Conservation (phyloP, 1,139 yeast genomes). For the Debaryomycetaceae sp. region DNA sequence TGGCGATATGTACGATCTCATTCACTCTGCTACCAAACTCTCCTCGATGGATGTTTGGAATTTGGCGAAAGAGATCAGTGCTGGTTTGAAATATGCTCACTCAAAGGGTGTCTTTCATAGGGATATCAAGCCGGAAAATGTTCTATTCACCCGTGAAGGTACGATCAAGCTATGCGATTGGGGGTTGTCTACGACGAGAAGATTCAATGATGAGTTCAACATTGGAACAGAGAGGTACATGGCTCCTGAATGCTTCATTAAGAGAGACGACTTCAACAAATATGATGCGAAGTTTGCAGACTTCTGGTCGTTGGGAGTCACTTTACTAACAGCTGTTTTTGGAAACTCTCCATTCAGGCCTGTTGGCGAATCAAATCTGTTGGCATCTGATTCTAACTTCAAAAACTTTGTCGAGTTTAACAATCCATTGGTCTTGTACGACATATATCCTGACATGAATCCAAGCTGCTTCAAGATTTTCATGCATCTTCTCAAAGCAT, state of each 20-base stretch:
- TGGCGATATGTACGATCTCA: slow-evolving; percentile 50
- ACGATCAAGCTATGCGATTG: slow-evolving; percentile 52
- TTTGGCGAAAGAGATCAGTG: slow-evolving; percentile 36
- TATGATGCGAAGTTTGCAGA: slow-evolving; percentile 36
- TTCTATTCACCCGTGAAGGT: slow-evolving; percentile 37
- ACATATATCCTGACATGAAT: slow-evolving; percentile 42
- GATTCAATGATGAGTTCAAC: slow-evolving; percentile 40
- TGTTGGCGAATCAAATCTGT: slow-evolving; percentile 13
- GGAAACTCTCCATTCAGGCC: slow-evolving; percentile 45
- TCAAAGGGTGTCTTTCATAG: slow-evolving; percentile 46
- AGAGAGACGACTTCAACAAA: slow-evolving; percentile 16
- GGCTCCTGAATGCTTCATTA: slow-evolving; percentile 49
- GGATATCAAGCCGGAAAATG: slow-evolving; percentile 55
- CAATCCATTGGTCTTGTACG: slow-evolving; percentile 34
- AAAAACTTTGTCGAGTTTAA: slow-evolving; percentile 34
- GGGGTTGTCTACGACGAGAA: slow-evolving; percentile 47
- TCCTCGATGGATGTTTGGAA: slow-evolving; percentile 21
- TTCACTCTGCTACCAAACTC: slow-evolving; percentile 19
- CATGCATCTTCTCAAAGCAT: slow-evolving; percentile 31
- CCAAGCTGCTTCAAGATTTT: slow-evolving; percentile 31
- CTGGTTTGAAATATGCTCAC: slow-evolving; percentile 42
- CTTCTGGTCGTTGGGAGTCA: slow-evolving; percentile 42
- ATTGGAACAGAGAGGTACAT: slow-evolving; percentile 58
- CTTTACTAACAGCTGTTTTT: slow-evolving; percentile 46
- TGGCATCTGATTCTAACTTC: slow-evolving; percentile 32